Conservation (phyloP, 1,284 basidiomycete species). For the Termitomyces sp. region DNA sequence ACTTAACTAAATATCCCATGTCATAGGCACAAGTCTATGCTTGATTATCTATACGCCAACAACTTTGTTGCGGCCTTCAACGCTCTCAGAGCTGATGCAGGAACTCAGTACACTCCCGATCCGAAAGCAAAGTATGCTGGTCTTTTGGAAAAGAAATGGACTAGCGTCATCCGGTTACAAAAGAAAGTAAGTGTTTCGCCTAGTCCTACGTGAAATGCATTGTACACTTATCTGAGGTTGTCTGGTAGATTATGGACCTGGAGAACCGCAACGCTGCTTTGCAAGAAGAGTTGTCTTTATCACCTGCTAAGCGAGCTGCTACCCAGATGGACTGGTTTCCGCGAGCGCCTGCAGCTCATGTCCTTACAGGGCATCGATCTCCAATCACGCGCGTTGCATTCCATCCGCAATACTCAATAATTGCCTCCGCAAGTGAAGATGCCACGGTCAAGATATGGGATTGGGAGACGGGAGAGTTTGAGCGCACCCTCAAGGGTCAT, state of each 20-base stretch:
- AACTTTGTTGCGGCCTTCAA: conserved; percentile 62
- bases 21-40: conserved; percentile 76
- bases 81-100: conserved; percentile 56
- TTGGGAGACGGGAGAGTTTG: conserved; percentile 93
- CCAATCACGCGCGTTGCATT: conserved; percentile 80
- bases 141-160: conserved; percentile 93
- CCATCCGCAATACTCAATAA: conserved; percentile 80
- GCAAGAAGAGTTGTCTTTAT: conserved; percentile 71
- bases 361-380: conserved; percentile 76
- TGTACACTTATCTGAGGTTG: background rate
- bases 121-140: conserved; percentile 81
- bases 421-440: conserved; percentile 86
- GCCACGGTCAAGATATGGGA: conserved; percentile 91
- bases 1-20: conserved; percentile 6
- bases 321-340: conserved; percentile 78
- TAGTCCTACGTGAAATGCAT: background rate
- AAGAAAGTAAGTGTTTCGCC: conserved; percentile 65
- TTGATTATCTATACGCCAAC: conserved; percentile 74
- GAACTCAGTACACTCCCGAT: conserved; percentile 69
- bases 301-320: conserved; percentile 50
- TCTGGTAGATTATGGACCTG: conserved; percentile 77
- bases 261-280: conserved; percentile 75
- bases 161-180: conserved; percentile 86
- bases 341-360: conserved; percentile 72
- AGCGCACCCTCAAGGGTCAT: conserved; percentile 88